Evolutionary conservation across 2,329 filamentous ascomycete genomes (phyloP), one percentile per base, ranked within the genome.

Genomic region (Leptographium flavum): DNA sequence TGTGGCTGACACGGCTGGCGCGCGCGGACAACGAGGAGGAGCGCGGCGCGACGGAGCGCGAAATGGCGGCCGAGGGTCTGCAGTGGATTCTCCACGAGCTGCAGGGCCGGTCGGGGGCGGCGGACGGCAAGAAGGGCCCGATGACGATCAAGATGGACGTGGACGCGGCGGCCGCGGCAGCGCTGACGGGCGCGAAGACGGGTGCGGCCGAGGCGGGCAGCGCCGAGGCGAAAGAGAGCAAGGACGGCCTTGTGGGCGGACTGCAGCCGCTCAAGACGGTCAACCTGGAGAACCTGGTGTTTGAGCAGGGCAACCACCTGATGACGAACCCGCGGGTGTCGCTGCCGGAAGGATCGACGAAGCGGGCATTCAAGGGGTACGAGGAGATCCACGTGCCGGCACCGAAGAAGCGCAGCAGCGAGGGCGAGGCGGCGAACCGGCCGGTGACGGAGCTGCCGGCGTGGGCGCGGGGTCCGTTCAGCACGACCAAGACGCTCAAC

Each of bases 281-380:
- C 60, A 96, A 96, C 59, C 70, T 98, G 43, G 90, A 98, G 47
- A 96, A 96, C 56, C 76, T 98, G 30, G 76, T 95, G 33, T 98
- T 98, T 59, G 92, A 96, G 55, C 90, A 96, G 63, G 92, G 92
- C 44, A 98, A 96, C 57, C 92, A 98, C 67, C 73, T 98, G 37
- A 98, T 96, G 90, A 96, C 92, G n/a, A 98, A 98, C 56, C 84
- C 87, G 7, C 95, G 87, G 58, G 92, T 98, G 39, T 83, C 84
- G 51, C 72, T 98, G 19, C 92, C 92, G 0, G 87, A 94, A 59
- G 92, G 92, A 11, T 94, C 92, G 2, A 95, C 86, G 0, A 95
- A 96, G 63, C 78, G 87, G 40, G 87, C 85, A 0, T 95, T 95
- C 67, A 98, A 98, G 63, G 92, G 92, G 30, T 98, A 96, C 54